phyloP scores from a whole-genome alignment of 2,329 filamentous ascomycete species.

The Penicillium occitanis region DNA sequence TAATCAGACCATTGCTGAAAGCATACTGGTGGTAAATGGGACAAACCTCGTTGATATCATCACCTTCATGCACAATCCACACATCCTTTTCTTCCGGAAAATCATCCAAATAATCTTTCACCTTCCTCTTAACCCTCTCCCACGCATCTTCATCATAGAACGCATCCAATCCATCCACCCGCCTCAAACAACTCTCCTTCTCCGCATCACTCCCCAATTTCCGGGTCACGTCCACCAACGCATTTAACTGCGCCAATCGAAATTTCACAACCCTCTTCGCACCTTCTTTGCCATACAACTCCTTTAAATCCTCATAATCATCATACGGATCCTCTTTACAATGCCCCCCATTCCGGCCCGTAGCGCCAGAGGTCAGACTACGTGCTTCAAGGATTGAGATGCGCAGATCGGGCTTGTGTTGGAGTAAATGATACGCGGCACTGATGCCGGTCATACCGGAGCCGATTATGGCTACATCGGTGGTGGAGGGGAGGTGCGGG shows the following conservation, averaged over 20 bases:
- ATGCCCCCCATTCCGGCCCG: constrained; percentile 41
- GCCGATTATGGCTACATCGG: constrained; percentile 37
- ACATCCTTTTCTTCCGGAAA: constrained; percentile 21
- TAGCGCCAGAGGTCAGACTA: constrained; percentile 38
- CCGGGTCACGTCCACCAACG: constrained; percentile 18
- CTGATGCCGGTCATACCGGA: constrained; percentile 40
- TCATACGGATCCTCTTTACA: constrained; percentile 66
- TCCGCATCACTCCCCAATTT: constrained; percentile 12
- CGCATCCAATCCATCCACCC: constrained; percentile 21
- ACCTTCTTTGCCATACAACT: constrained; percentile 29
- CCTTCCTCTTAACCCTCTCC: constrained; percentile 16
- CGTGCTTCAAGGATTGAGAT: constrained; percentile 39
- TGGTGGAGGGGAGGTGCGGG: constrained; percentile 27
- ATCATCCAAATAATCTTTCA: constrained; percentile 15
- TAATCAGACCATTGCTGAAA: constrained; percentile 8
- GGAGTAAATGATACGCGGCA: constrained; percentile 34
- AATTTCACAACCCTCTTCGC: constrained; percentile 42
- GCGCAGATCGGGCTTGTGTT: constrained; percentile 27
- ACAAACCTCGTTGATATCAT: constrained; percentile 25
- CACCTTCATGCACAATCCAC: constrained; percentile 20
- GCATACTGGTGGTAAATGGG: not conserved
- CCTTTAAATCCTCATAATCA: constrained; percentile 75
- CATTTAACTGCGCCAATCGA: constrained; percentile 22
- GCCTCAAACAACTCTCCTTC: constrained; percentile 12
- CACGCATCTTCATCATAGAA: constrained; percentile 20